Percentiles rank a stretch among this genome's conserved stretches.
Evolutionary conservation across 331 rosid genomes (phyloP).

Genomic region (Cydonia oblonga): DNA sequence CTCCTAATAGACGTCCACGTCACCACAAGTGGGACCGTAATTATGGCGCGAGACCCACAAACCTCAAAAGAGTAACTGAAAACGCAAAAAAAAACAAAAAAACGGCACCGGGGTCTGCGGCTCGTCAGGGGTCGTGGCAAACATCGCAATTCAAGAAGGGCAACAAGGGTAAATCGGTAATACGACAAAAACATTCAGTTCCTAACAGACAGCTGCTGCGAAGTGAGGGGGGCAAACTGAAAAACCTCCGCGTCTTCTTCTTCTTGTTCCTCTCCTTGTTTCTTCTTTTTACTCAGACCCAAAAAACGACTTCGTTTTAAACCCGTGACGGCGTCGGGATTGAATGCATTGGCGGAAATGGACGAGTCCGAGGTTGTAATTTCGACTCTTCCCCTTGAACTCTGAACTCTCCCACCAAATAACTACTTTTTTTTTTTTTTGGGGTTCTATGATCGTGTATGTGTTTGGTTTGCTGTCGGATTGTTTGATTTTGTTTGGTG

Average conservation of each 20-base stretch:
- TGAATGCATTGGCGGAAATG: slow-evolving; percentile 22
- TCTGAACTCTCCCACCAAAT: neutral
- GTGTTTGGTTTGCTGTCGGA: neutral
- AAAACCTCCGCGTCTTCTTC: slow-evolving; percentile 27
- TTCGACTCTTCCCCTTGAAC: neutral
- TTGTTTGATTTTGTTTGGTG: neutral
- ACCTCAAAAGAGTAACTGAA: neutral
- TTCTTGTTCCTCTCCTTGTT: neutral
- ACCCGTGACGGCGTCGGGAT: neutral
- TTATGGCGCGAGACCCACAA: neutral
- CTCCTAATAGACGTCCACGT: neutral
- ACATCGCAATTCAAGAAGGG: neutral
- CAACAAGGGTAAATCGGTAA: slow-evolving; percentile 10
- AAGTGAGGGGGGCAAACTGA: slow-evolving; percentile 25
- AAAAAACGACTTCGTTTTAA: slow-evolving; percentile 16
- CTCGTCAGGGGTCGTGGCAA: slow-evolving; percentile 12
- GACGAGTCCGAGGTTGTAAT: slow-evolving; percentile 45
- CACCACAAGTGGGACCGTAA: neutral
- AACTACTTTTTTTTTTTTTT: neutral
- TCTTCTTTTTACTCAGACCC: neutral
- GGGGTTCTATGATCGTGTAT: neutral
- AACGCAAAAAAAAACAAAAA: neutral
- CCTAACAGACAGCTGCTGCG: slow-evolving; percentile 45
- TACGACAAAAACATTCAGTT: slow-evolving; percentile 11
- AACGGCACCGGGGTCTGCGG: slow-evolving; percentile 13